Percentiles rank a stretch among this genome's conserved stretches.
These are phyloP conservation scores for Colletotrichum scovillei DNA, from an alignment of 2,329 filamentous ascomycete genomes.

Conservation along the genomic window DNA sequence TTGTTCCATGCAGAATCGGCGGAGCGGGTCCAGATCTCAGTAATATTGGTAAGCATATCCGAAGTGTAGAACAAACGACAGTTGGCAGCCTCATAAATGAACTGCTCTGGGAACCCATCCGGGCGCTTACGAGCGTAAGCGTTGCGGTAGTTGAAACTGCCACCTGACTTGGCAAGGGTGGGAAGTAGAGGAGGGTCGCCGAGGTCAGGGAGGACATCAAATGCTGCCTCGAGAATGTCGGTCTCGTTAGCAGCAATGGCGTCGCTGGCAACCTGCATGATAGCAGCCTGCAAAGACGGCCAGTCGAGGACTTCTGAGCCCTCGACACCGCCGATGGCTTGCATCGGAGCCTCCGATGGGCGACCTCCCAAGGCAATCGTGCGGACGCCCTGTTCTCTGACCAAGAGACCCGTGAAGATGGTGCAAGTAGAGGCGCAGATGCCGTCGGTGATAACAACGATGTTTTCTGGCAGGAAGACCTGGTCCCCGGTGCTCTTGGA, in stretches of 20 bases:
- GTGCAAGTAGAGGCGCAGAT: slow-evolving; percentile 71
- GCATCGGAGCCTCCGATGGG: slow-evolving; percentile 61
- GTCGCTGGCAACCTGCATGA: slow-evolving; percentile 1
- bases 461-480: slow-evolving; percentile 51
- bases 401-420: slow-evolving; percentile 66
- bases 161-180: slow-evolving; percentile 54
- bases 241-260: slow-evolving; percentile 23
- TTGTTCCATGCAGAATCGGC: slow-evolving; percentile 50
- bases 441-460: slow-evolving; percentile 63
- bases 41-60: slow-evolving; percentile 59
- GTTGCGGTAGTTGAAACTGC: slow-evolving; percentile 56
- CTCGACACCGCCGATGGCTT: slow-evolving; percentile 69
- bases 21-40: slow-evolving; percentile 59
- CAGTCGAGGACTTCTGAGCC: slow-evolving; percentile 55
- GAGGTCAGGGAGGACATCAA: slow-evolving; percentile 11
- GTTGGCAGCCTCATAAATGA: slow-evolving; percentile 66
- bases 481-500: not conserved
- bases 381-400: slow-evolving; percentile 61
- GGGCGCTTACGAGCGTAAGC: slow-evolving; percentile 39
- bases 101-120: slow-evolving; percentile 61
- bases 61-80: slow-evolving; percentile 68
- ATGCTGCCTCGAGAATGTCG: not conserved
- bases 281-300: slow-evolving; percentile 36
- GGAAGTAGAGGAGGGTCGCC: slow-evolving; percentile 24
- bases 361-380: slow-evolving; percentile 69